Percentiles rank a stretch among this genome's conserved stretches.
Evolutionary conservation across 2,329 filamentous ascomycete species (phyloP).

Genomic region (Xylariaceae sp.): DNA sequence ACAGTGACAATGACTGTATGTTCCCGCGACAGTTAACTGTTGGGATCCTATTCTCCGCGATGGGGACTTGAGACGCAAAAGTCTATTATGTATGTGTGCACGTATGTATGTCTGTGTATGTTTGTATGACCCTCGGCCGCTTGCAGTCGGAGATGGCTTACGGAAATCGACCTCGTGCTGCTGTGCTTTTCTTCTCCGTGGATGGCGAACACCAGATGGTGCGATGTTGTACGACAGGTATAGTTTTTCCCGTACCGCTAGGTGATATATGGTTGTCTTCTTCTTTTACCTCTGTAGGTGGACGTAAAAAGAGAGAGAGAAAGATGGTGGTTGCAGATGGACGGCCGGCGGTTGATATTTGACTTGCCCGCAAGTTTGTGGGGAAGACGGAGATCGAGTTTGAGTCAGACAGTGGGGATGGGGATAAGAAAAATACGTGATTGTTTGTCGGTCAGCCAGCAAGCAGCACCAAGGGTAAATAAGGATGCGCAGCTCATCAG

Average conservation of each 20-base stretch:
- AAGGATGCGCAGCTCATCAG: neutral
- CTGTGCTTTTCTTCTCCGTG: conserved; percentile 6
- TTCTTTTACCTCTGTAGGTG: conserved; percentile 9
- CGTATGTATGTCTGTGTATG: neutral
- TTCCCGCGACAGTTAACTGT: too few species aligned
- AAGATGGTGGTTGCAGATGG: neutral
- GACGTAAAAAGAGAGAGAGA: conserved; percentile 4
- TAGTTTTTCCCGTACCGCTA: conserved; percentile 10
- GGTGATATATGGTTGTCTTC: too few species aligned
- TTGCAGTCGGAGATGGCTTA: conserved; percentile 8
- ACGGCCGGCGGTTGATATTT: neutral
- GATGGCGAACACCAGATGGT: conserved; percentile 19
- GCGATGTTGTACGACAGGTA: conserved; percentile 32
- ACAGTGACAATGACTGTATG: neutral
- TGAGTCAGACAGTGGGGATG: neutral
- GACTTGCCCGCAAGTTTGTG: neutral
- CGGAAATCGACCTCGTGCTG: conserved; percentile 13
- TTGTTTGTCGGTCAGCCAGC: neutral
- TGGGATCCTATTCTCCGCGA: neutral
- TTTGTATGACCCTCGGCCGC: conserved; percentile 5
- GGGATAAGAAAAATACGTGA: neutral
- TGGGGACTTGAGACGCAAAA: neutral
- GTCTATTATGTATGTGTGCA: neutral
- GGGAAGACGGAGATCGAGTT: neutral
- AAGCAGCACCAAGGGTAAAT: neutral